Evolutionary conservation across 164 flowering plant genomes (phyloP).

Genomic region (Sextonia rubra): DNA sequence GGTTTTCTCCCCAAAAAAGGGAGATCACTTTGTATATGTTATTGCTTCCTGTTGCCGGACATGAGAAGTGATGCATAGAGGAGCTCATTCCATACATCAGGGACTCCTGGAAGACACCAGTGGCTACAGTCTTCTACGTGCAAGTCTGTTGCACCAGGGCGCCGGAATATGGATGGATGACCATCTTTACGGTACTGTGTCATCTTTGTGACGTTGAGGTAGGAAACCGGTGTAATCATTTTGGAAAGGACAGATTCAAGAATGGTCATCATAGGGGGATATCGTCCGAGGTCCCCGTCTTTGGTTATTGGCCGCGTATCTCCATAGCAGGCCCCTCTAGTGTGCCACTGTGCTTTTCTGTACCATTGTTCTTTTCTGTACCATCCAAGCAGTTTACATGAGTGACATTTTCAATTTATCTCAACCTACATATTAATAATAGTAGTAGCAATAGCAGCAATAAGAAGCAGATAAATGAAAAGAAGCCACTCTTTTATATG

Average conservation of each 20-base stretch:
- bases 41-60: background rate
- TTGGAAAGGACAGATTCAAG: constrained; percentile 43
- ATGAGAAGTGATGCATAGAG: constrained; percentile 6
- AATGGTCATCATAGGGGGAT: constrained; percentile 48
- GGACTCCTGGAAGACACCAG: constrained; percentile 13
- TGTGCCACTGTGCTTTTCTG: no score
- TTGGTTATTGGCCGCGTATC: constrained; percentile 44
- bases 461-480: background rate
- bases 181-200: constrained; percentile 59
- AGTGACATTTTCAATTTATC: background rate
- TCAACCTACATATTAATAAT: background rate
- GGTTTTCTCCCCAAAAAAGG: background rate
- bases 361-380: constrained; percentile 62
- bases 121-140: constrained; percentile 56
- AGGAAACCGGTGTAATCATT: constrained; percentile 47
- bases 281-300: constrained; percentile 26
- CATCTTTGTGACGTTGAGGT: constrained; percentile 57
- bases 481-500: background rate
- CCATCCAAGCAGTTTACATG: background rate
- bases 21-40: background rate
- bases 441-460: background rate
- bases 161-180: constrained; percentile 55
- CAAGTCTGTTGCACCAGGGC: constrained; percentile 7
- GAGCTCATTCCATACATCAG: constrained; percentile 14
- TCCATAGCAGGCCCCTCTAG: constrained; percentile 49